Evolutionary conservation across 208 protist species (phyloP).

Genomic region (Strigomonas culicis): DNA sequence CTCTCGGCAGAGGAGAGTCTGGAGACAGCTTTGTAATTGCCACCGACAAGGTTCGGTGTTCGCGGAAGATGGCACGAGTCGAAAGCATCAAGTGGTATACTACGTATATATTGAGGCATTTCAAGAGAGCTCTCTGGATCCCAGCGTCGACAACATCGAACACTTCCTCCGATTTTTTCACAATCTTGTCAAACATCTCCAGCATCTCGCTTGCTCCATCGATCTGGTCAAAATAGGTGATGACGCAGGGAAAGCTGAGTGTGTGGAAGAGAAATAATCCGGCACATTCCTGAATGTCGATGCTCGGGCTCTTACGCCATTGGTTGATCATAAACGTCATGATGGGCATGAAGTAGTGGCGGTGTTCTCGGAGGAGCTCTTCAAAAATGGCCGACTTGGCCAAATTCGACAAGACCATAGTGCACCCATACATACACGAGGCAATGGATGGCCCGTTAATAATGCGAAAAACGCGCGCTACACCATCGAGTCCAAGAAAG

Average conservation of each 20-base stretch:
- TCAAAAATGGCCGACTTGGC: constrained; percentile 64
- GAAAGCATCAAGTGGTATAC: constrained; percentile 78
- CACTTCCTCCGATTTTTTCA: constrained; percentile 64
- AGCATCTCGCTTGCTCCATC: constrained; percentile 51
- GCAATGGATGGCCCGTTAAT: constrained; percentile 34
- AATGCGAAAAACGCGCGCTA: constrained; percentile 46
- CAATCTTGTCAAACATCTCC: constrained; percentile 36
- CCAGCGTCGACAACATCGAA: constrained; percentile 64
- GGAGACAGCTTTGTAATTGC: constrained; percentile 68
- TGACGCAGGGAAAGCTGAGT: constrained; percentile 75
- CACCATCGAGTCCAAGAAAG: constrained; percentile 67
- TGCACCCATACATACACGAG: constrained; percentile 58
- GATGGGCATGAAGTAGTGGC: constrained; percentile 57
- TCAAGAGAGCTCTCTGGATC: constrained; percentile 51
- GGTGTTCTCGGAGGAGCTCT: constrained; percentile 63
- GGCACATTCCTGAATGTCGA: constrained; percentile 68
- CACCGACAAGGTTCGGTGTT: constrained; percentile 65
- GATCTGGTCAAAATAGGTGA: constrained; percentile 60
- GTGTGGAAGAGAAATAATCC: constrained; percentile 73
- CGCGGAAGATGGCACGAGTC: constrained; percentile 78
- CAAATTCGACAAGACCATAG: constrained; percentile 68
- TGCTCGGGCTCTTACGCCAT: constrained; percentile 45
- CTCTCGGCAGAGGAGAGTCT: constrained; percentile 57
- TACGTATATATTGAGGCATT: constrained; percentile 77
- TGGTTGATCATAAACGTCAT: constrained; percentile 70